Base-by-base conservation (phyloP, 2,329 filamentous ascomycete genomes). In the Colletotrichum sp. region DNA sequence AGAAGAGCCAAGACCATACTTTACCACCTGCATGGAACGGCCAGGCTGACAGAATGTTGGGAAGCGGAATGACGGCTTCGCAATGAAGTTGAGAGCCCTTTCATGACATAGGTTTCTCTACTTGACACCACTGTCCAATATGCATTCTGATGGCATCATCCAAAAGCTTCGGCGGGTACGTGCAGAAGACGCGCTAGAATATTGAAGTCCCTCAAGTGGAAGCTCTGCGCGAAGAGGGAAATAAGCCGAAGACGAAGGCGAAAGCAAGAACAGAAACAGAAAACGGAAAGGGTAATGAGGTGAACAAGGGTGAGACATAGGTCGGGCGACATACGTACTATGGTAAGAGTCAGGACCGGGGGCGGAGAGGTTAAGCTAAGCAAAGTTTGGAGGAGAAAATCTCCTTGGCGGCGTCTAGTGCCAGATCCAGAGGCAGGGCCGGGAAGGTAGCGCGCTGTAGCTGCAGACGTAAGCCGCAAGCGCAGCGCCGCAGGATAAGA, bases 391-490 rank as follows among this genome's bases (percentile, higher is more conserved):
- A 34, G 51, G 36, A 36, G 29, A 70, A 66, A 34, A 66, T 36
- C 34, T 47, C 21, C 66, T 67, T 33, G 55, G 59, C 31, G 34
- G 38, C 16, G 36, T 71, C 38, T 69, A 63, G 69, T 61, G 61
- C 27, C 24, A 66, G 55, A 66, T 66, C 24, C 33, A 73, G 62
- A 47, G 55, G 61, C 67, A 71, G 33, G 38, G 55, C 57, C 62
- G 54, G 58, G 47, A 31, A 38, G 34, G 54, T 66, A 67, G 70
- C 66, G 70, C 67, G 31, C n/a, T 24, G 16, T 38, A 43, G 68
- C 61, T 65, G 55, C 54, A 57, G 54, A 27, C 33, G 55, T 61
- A 70, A 62, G 67, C 71, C 61, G 67, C 71, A 73, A 73, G 67
- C 71, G 67, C 71, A 73, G 67, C 71, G 67, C 71, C 24, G n/a